Evolutionary conservation across 352 stramenopile genomes (phyloP), one percentile per base, ranked within the genome.

Genomic region (Phytophthora cryptogea): DNA sequence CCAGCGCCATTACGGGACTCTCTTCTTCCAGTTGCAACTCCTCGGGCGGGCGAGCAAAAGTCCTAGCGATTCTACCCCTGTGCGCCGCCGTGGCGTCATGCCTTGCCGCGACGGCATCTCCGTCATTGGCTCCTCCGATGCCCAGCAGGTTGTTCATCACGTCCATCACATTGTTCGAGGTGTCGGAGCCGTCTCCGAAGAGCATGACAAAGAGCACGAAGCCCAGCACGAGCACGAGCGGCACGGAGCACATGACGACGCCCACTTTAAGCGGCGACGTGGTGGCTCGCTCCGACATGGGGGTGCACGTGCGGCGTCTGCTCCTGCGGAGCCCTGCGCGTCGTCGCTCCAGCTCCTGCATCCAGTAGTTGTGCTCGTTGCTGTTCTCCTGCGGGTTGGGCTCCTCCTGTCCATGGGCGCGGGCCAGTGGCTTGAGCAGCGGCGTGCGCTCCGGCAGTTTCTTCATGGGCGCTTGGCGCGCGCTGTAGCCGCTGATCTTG

Each of bases 231-330:
- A 89, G 65, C 36, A 83, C 40, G 30, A 91, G 55, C 20, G 81
- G 81, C 59, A 91, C 81, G 0, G 79, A 88, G 62, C 75, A 91
- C 81, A 91, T 88, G 66, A 91, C 71, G 20, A 70, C 63, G 32
- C 64, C 81, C 6, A 83, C 72, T 39, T 80, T 80, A 45, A 83
- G 74, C n/a, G 72, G 62, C 1, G 77, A 83, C 42, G 65, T 74
- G 32, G 74, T 74, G 45, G 78, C 62, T 64, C 70, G 51, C 49
- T 74, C 70, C 23, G 67, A 67, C 39, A 74, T 63, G n/a, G 66
- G 59, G 3, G 66, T 74, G 53, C 70, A 79, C 23, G 63, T 79
- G 41, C 63, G 67, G 14, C 67, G 63, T 56, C 70, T 62, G 54
- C 67, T 76, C 39, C 55, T 62, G 9, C 51, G 54, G 10, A 76